These are phyloP conservation scores for Cardamine resedifolia DNA, from an alignment of 345 rosid species.

Conservation along the genomic window DNA sequence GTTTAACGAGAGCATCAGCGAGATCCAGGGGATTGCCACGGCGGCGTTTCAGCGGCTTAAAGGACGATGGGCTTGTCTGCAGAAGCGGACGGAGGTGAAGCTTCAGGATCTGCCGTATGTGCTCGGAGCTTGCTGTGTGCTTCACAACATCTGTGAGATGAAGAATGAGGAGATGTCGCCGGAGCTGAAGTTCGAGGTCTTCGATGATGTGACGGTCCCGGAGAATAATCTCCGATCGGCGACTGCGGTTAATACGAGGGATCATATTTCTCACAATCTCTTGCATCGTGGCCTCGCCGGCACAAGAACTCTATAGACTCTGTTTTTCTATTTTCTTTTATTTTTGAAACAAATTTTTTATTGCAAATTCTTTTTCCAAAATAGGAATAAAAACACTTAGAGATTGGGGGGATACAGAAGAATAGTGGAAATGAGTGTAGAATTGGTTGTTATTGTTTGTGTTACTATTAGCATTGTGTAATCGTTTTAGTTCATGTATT, in stretches of 20 bases:
- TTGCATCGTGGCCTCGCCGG: conserved; percentile 70
- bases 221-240: conserved; percentile 56
- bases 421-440: conserved; percentile 4
- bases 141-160: conserved; percentile 84
- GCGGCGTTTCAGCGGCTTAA: conserved; percentile 63
- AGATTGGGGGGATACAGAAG: conserved; percentile 22
- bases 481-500: conserved; percentile 16
- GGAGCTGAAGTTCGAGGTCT: conserved; percentile 47
- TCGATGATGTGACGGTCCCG: conserved; percentile 65
- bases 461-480: conserved; percentile 11
- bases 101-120: conserved; percentile 76
- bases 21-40: conserved; percentile 42
- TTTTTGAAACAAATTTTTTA: conserved; percentile 4
- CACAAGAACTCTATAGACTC: conserved; percentile 37
- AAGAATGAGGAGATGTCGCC: conserved; percentile 56
- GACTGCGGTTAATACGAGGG: conserved; percentile 52
- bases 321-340: not conserved
- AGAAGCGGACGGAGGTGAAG: conserved; percentile 80
- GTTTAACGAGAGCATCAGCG: conserved; percentile 60
- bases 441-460: conserved; percentile 21
- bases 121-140: conserved; percentile 81
- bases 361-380: conserved; percentile 37
- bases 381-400: conserved; percentile 25
- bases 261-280: conserved; percentile 71
- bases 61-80: conserved; percentile 76